A percentile compares a stretch with the other conserved stretches of the same genome.
phyloP scores from a whole-genome alignment of 176 grass and related monocot genomes.

The Panicum miliaceum region DNA sequence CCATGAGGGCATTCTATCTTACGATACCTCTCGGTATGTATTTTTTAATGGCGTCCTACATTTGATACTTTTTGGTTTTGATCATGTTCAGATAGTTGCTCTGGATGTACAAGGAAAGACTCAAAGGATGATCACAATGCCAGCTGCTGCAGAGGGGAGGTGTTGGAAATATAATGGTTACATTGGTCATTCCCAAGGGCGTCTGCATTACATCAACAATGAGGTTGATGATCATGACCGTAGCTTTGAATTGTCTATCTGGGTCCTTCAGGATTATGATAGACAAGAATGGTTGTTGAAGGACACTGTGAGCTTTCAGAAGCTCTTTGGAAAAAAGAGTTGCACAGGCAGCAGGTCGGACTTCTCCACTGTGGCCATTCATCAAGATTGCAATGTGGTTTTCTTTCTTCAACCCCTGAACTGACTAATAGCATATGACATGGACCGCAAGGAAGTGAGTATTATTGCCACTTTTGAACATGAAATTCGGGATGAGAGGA shows the following conservation, averaged over 20 bases:
- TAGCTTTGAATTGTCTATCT: background rate
- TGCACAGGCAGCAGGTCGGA: background rate
- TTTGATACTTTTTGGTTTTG: background rate
- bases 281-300: too few species aligned
- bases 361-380: background rate
- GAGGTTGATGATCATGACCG: background rate
- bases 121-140: background rate
- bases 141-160: background rate
- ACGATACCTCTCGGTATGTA: too few species aligned
- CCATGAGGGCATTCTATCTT: too few species aligned
- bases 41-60: background rate
- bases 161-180: background rate
- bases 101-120: background rate
- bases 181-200: background rate
- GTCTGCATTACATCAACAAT: background rate
- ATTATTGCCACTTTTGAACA: background rate
- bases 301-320: background rate
- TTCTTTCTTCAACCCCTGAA: background rate
- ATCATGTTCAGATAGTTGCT: background rate
- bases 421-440: background rate
- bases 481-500: rapidly evolving
- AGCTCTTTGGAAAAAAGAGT: background rate
- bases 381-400: background rate
- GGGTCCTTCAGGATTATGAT: background rate
- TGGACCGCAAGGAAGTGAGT: background rate